Evolutionary conservation across 1,284 basidiomycete species (phyloP).

Genomic region (Vanrija humicola): DNA sequence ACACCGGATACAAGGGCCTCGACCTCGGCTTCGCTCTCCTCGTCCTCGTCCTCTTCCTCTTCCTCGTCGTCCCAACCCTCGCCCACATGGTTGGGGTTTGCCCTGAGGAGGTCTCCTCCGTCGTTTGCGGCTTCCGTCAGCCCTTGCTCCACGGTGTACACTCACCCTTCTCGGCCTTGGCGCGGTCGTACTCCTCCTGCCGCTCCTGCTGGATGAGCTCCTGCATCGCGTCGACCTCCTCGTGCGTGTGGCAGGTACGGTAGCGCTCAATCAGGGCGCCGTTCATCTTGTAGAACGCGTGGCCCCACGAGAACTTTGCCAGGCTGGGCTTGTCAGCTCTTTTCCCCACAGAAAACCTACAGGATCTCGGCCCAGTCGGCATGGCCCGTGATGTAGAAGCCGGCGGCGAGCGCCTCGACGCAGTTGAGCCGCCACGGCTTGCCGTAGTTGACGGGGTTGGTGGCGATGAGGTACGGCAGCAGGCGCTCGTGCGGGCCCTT

Average conservation of each 20-base stretch:
- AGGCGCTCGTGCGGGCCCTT: conserved; percentile 87
- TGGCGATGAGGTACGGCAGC: conserved; percentile 82
- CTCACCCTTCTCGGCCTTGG: conserved; percentile 55
- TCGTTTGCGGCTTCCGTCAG: conserved; percentile 31
- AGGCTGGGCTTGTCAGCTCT: conserved; percentile 45
- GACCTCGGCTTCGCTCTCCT: conserved; percentile 32
- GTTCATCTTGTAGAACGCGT: conserved; percentile 79
- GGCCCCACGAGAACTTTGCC: conserved; percentile 80
- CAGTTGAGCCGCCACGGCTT: conserved; percentile 89
- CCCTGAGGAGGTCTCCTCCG: conserved; percentile 55
- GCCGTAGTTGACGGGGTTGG: conserved; percentile 93
- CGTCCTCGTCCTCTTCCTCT: conserved; percentile 17
- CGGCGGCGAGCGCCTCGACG: conserved; percentile 86
- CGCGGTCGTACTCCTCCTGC: conserved; percentile 60
- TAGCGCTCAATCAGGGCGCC: conserved; percentile 68
- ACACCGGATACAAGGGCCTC: conserved; percentile 33
- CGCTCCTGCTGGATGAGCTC: conserved; percentile 70
- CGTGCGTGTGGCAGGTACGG: conserved; percentile 62
- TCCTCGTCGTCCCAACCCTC: conserved; percentile 31
- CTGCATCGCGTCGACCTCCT: conserved; percentile 64
- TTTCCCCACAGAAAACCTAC: conserved; percentile 16
- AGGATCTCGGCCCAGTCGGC: conserved; percentile 71
- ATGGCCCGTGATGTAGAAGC: conserved; percentile 86
- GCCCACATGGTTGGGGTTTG: conserved; percentile 57
- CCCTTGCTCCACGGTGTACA: conserved; percentile 8